These are phyloP conservation scores for Diaporthe sp. DNA, from an alignment of 2,329 filamentous ascomycete genomes.

Conservation along the genomic window DNA sequence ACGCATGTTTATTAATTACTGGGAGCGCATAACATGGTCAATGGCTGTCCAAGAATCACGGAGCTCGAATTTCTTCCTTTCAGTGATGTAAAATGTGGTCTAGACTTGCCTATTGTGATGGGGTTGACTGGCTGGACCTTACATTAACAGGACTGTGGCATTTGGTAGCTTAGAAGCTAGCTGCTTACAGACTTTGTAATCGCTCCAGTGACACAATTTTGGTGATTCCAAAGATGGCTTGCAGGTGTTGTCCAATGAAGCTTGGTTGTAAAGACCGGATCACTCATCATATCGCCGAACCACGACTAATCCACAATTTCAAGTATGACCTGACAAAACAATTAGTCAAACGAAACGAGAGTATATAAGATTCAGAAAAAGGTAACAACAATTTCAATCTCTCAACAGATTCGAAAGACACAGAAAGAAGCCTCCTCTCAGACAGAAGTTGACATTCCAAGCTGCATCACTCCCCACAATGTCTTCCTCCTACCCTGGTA, in stretches of 20 bases:
- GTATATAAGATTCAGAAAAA: neutral
- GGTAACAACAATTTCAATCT: neutral
- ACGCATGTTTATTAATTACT: neutral
- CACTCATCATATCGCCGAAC: conserved; percentile 18
- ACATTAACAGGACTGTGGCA: neutral
- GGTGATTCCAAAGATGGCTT: neutral
- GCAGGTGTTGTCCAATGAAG: neutral
- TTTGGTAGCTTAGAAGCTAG: neutral
- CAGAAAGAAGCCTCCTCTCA: no score
- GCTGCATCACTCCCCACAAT: neutral
- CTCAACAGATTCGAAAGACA: neutral
- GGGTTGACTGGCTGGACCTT: no score
- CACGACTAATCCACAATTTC: conserved; percentile 7
- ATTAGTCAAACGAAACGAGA: neutral
- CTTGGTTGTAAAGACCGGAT: neutral
- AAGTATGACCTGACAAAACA: neutral
- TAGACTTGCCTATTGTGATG: neutral
- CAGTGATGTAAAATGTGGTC: neutral
- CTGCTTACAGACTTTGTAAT: neutral
- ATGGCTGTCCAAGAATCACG: neutral
- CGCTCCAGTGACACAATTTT: neutral
- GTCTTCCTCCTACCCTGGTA: conserved; percentile 21
- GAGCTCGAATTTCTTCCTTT: neutral
- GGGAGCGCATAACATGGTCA: neutral
- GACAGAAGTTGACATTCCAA: neutral